phyloP scores from a whole-genome alignment of 139 green algal genomes.

The Zygnema circumcarinatum region DNA sequence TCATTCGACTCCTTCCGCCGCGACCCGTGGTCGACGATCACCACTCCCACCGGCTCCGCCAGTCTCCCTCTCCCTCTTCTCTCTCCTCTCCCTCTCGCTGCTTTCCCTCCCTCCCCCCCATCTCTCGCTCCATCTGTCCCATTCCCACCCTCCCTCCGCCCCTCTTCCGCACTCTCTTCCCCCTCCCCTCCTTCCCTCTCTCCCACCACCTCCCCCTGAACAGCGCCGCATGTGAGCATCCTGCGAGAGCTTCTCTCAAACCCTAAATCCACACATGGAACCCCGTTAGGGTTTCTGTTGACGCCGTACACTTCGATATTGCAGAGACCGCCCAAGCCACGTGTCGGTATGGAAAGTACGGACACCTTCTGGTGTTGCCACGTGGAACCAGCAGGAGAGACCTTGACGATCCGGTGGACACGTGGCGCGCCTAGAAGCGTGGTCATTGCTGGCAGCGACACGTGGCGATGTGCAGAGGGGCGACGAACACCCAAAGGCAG shows the following conservation, averaged over 20 bases:
- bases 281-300: not conserved
- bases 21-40: constrained; percentile 93
- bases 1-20: constrained; percentile 78
- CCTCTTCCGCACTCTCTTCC: not conserved
- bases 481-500: no score
- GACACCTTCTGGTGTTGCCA: not conserved
- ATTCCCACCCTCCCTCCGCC: not conserved
- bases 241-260: not conserved
- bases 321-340: not conserved
- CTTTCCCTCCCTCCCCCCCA: not conserved
- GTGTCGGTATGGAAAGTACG: not conserved
- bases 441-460: no score
- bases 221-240: no score
- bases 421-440: no score
- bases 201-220: not conserved
- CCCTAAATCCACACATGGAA: not conserved
- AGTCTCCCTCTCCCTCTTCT: not conserved
- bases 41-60: constrained; percentile 66
- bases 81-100: not conserved
- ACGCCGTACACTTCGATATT: no score
- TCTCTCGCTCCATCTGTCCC: not conserved
- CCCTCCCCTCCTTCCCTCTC: not conserved
- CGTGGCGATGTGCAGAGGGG: no score
- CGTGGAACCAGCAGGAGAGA: no score
- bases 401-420: no score